Percentiles rank a stretch among this genome's conserved stretches.
phyloP scores from a whole-genome alignment of 768 basidiomycete genomes.

The Terana coerulea region DNA sequence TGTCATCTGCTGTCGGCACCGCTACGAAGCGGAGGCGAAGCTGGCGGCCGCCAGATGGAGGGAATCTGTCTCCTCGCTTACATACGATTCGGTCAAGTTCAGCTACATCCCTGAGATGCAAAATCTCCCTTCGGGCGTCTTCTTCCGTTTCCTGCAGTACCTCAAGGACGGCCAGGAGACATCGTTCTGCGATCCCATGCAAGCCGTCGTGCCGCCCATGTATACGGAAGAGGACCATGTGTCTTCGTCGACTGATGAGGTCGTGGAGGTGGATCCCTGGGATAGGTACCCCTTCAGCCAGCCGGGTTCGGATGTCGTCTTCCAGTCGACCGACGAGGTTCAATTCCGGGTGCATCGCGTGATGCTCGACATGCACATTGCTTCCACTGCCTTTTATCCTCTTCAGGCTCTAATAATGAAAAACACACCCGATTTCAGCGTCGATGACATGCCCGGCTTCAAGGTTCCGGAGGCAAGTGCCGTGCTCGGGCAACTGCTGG shows the following conservation, averaged over 20 bases:
- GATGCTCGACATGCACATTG: not conserved
- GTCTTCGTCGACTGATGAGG: not conserved
- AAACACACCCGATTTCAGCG: not conserved
- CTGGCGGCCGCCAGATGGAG: conserved; percentile 4
- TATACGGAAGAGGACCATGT: not conserved
- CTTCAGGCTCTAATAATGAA: not conserved
- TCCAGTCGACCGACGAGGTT: not conserved
- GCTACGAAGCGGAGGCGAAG: conserved; percentile 10
- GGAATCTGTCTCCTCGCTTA: not conserved
- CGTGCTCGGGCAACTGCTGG: not conserved
- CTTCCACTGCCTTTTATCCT: not conserved
- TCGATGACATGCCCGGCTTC: not conserved
- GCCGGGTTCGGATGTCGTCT: not conserved
- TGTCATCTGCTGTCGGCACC: conserved; percentile 10
- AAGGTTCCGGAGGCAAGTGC: not conserved
- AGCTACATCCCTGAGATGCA: conserved; percentile 11
- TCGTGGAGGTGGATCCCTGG: no score
- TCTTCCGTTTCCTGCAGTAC: conserved; percentile 9
- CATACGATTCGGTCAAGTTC: not conserved
- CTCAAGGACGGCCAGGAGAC: not conserved
- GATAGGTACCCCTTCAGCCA: no score
- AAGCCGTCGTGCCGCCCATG: not conserved
- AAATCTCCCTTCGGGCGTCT: conserved; percentile 8
- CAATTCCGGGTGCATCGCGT: not conserved
- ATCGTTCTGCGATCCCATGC: not conserved